Evolutionary conservation across 2,329 filamentous ascomycete genomes (phyloP), one percentile per base, ranked within the genome.

Genomic region (Aspergillus latus): DNA sequence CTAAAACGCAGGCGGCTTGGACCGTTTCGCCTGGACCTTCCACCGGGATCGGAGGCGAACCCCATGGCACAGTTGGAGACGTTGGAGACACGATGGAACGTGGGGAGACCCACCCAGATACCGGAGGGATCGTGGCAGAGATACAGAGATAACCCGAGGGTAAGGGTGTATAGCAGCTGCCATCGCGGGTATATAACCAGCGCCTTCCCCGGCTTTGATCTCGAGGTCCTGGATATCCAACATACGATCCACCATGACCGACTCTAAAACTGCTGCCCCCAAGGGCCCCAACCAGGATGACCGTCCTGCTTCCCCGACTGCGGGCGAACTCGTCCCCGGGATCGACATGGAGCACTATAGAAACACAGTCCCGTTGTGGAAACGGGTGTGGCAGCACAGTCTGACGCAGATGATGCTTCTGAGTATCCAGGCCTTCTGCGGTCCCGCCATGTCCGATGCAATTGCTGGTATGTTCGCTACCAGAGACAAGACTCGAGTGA

Each of bases 401-500:
- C 69, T 80, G 60, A 80, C 77, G 4, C 77, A 80, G 64, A 80
- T 80, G 78, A 64, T 80, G 62, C 67, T 79, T 4, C 63, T 80
- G 9, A 79, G 76, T 40, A 64, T 79, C 8, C 78, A 80, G 60
- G 75, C 76, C 0, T 79, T 79, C 44, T 75, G 73, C 56, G 74
- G 74, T 2, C 74, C 74, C 16, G 73, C 73, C 26, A 75, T 76
- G 73, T 64, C 68, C 6, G 73, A 75, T 46, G 74, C 74, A 1
- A 76, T 75, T 49, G 67, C 72, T 3, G 72, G 71, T 74, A 34
- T 47, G 68, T 28, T 28, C 15, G n/a, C 1, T n/a, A 36, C 10
- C 10, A 7, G 30, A 10, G 30, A 10, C 10, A 34, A 8, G 30
- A 32, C 30, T 34, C 30, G 30, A 34, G 21, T 34, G 7, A 34